Evolutionary conservation across 768 basidiomycete genomes (phyloP).

Genomic region (Boletus pseudopeckii): DNA sequence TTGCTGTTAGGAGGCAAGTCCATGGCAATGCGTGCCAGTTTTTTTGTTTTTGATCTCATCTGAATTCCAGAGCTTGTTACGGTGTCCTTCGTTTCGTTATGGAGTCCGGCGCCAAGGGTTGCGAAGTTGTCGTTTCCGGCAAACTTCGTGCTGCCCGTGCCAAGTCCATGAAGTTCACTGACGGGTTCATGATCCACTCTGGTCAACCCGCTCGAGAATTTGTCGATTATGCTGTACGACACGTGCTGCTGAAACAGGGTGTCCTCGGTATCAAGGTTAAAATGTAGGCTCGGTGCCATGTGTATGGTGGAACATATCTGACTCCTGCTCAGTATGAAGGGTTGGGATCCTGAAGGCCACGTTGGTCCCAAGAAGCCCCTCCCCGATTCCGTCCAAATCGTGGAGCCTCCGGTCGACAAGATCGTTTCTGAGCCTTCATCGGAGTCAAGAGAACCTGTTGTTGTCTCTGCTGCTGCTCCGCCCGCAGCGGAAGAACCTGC

Average conservation of each 20-base stretch:
- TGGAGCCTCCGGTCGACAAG: slow-evolving; percentile 90
- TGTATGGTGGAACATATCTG: slow-evolving; percentile 5
- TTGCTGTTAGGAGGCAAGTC: slow-evolving; percentile 92
- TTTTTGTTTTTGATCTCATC: not conserved
- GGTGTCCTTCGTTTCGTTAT: slow-evolving; percentile 99
- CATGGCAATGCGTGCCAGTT: not conserved
- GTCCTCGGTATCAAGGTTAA: slow-evolving; percentile 99
- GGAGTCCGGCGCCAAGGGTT: slow-evolving; percentile 99
- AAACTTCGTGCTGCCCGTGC: slow-evolving; percentile 99
- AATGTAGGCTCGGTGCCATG: slow-evolving; percentile 57
- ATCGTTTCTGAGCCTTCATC: slow-evolving; percentile 84
- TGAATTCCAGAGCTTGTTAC: slow-evolving; percentile 77
- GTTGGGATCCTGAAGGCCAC: slow-evolving; percentile 87
- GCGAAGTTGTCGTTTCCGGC: slow-evolving; percentile 98
- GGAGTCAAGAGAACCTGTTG: slow-evolving; percentile 74
- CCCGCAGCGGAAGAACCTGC: slow-evolving; percentile 51
- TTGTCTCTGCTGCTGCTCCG: slow-evolving; percentile 45
- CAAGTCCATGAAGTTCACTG: slow-evolving; percentile 99
- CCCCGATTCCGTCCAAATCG: slow-evolving; percentile 89
- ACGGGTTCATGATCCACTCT: slow-evolving; percentile 99
- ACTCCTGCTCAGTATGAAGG: slow-evolving; percentile 78
- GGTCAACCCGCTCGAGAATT: slow-evolving; percentile 97
- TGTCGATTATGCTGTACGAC: slow-evolving; percentile 95
- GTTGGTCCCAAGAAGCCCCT: slow-evolving; percentile 89
- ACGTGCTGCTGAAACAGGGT: slow-evolving; percentile 97